These are phyloP conservation scores for Adansonia digitata DNA, from an alignment of 345 rosid genomes.

Conservation along the genomic window DNA sequence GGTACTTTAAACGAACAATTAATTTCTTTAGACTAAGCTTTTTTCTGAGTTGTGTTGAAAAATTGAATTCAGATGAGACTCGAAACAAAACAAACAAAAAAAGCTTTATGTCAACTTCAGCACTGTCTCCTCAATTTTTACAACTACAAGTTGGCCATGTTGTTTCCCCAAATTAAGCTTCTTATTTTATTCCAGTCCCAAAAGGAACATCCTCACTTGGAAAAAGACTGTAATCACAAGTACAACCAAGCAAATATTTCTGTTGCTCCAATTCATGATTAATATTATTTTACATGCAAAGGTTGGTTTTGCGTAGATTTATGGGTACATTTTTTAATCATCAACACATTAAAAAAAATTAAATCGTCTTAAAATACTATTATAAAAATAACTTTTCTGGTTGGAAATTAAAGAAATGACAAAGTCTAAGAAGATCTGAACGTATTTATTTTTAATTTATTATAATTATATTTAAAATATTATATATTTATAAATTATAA, in stretches of 20 bases:
- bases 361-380: background rate
- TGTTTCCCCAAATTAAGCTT: constrained; percentile 6
- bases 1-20: too few relatives aligned
- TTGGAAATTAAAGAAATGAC: too few relatives aligned
- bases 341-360: background rate
- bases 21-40: too few relatives aligned
- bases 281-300: background rate
- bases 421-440: too few relatives aligned
- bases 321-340: background rate
- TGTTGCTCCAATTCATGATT: background rate
- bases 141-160: constrained; percentile 33
- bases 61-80: background rate
- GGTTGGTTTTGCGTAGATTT: constrained; percentile 15
- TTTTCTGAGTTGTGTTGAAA: too few relatives aligned
- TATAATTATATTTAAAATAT: too few relatives aligned
- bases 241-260: background rate
- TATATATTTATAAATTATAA: too few relatives aligned
- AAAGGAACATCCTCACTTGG: constrained; percentile 17
- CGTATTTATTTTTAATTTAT: too few relatives aligned
- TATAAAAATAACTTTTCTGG: constrained; percentile 26
- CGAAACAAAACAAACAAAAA: background rate
- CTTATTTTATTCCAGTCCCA: constrained; percentile 14
- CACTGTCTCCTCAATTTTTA: constrained; percentile 1
- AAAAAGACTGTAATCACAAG: background rate
- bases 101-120: constrained; percentile 10